Evolutionary conservation across 169 alveolate species (phyloP), one percentile per base, ranked within the genome.

Genomic region (Cryptosporidium xiaoi): DNA sequence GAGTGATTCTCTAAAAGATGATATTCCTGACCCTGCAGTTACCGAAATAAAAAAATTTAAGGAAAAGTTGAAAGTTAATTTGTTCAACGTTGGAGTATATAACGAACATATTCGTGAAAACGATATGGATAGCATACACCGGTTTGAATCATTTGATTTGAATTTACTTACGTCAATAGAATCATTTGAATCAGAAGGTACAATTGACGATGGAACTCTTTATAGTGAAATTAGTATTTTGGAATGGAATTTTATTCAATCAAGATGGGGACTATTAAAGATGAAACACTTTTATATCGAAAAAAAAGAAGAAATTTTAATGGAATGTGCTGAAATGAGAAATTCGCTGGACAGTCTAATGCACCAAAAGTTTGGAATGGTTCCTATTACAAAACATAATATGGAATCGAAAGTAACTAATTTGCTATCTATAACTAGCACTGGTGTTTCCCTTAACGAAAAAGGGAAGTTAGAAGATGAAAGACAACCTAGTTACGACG

Each of bases 181-280:
- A 33, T 8, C 34, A n/a, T 77, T 77, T 62, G 87, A 77, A 34
- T 56, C 71, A 24, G 87, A 77, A 40, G 87, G 87, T 20, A 71
- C 48, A 16, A 15, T 77, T 46, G 87, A 77, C 56, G 87, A 77
- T 56, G 87, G 87, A 36, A 60, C 71, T 10, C 55, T 77, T 24
- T 77, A 77, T 77, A 51, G 50, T 3, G 87, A 77, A 44, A n/a
- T 77, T 10, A 77, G 87, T 27, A 77, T 36, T 12, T 27, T 60
- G 2, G 87, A 77, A 46, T 77, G 87, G 87, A 77, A 77, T 46
- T 18, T 77, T 62, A 77, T 77, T 40, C 87, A 77, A 24, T 60
- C 77, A 15, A 77, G 87, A 60, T 77, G 87, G 87, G 71, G 33
- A 34, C 24, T 77, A 8, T 60, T 77, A 15, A 77, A 77, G 46